Conservation (phyloP, 208 protist species). For the Acanthamoeba royreba region DNA sequence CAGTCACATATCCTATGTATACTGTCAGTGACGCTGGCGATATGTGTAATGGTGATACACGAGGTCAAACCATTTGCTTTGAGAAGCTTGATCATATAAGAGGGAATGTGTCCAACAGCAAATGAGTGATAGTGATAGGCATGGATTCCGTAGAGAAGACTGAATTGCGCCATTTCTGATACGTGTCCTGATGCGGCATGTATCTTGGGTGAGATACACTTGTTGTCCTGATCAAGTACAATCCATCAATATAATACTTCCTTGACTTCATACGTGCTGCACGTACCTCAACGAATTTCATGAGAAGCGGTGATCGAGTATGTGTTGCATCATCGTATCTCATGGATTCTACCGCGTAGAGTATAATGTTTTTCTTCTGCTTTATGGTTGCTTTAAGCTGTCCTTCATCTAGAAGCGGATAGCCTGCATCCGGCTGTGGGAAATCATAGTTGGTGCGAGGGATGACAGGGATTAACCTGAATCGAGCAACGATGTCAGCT, state of each 20-base stretch:
- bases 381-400: background rate
- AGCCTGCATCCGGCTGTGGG: background rate
- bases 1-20: background rate
- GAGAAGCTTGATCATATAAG: background rate
- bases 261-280: background rate
- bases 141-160: background rate
- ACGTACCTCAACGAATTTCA: background rate
- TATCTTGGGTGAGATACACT: background rate
- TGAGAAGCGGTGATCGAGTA: background rate
- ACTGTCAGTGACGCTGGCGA: too few relatives aligned
- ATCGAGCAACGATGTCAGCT: too few relatives aligned
- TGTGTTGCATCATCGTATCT: background rate
- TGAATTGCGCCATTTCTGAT: slow-evolving; percentile 7
- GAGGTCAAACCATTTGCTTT: background rate
- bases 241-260: background rate
- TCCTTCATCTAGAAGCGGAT: background rate
- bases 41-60: background rate
- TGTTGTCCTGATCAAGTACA: background rate
- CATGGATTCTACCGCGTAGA: background rate
- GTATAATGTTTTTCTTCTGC: background rate
- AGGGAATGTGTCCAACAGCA: background rate
- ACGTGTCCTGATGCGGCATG: background rate
- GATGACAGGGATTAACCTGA: background rate
- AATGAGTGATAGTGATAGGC: slow-evolving; percentile 17
- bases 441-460: background rate